Evolutionary conservation across 2,329 filamentous ascomycete species (phyloP), one percentile per base, ranked within the genome.

Genomic region (Colletotrichum sp.): DNA sequence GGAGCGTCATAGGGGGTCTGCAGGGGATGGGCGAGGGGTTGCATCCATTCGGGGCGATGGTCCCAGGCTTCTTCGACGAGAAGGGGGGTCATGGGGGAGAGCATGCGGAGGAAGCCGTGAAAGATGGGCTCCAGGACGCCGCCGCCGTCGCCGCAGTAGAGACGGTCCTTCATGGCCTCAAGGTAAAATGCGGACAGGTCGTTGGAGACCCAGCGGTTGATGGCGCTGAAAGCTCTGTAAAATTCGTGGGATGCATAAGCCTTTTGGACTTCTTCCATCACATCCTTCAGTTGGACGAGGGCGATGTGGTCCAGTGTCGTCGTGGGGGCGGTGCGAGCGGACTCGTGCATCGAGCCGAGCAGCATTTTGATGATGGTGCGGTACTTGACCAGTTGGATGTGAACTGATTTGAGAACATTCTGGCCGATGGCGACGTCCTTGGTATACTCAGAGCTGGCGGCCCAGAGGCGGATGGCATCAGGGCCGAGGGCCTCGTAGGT

Each of bases 171-270:
- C 80, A 96, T 89, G 1, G 95, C 93, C 84, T 99, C 97, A 73
- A 99, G 92, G 84, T 99, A 99, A 84, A 98, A 98, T 0, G 96
- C 94, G 1, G 96, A 98, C 29, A 99, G 89, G 79, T 98, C 95
- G 29, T 90, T 92, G 71, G 93, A 92, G 75, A 98, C 90, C 93
- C 96, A 98, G 78, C 92, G 91, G 84, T 96, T 98, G 78, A 99
- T 89, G 6, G 90, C 86, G 75, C 89, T 92, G 8, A 96, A 88
- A 15, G 91, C 96, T 84, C 92, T 94, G 89, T 95, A 93, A 84
- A 98, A 98, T 81, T 98, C 95, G 82, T 95, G 94, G 30, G 91
- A 91, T 44, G 90, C 85, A 81, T 93, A 96, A 27, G 93, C 90
- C 19, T 88, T 86, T 77, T 91, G 90, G 1, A 96, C 94, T 63